Base-by-base conservation (phyloP, 75 land plant species). In the Larix kaempferi region DNA sequence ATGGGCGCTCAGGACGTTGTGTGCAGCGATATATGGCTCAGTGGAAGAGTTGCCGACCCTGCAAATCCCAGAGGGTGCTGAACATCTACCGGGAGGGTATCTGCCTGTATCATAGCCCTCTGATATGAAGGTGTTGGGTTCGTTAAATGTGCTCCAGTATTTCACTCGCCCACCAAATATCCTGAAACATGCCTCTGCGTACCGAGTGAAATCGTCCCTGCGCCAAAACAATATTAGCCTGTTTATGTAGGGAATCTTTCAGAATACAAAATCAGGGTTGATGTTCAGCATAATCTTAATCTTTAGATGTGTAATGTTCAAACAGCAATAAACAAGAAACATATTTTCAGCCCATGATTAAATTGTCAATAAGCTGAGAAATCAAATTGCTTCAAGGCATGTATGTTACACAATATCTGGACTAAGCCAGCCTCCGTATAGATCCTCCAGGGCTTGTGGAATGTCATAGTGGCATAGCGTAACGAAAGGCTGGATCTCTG, bases 401-500 rank as follows among this genome's bases (percentile, higher is more conserved):
- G 33, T 11, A 2, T 56, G 79, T 61, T 82, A 90, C 92, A 86
- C 84, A 23, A 84, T 86, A 11, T 77, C 69, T 15, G 89, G 84
- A 76, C 60, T 83, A 3, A 91, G 86, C 91, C 87, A 89, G 3
- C 85, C 83, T 71, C 89, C 93, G 67, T 79, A 87, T 73, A 76
- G 74, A 1, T 89, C 87, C 27, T 91, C 88, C 7, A 89, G 84
- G 56, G 82, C 88, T 71, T 91, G 88, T 6, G 94, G 94, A 58
- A 81, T 57, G 44, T 91, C 94, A 76, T 56, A 64, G 71, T 91
- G 94, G 52, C 76, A 69, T 1, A 91, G 79, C 1, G 91, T 89
- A 12, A 85, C 89, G 77, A 82, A 91, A n/a, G 91, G 91, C 56
- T 82, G 73, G 41, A 90, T 86, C 23, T 88, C 92, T 89, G 80